Conservation (phyloP, 768 basidiomycete genomes). For the Sporobolomyces pararoseus region DNA sequence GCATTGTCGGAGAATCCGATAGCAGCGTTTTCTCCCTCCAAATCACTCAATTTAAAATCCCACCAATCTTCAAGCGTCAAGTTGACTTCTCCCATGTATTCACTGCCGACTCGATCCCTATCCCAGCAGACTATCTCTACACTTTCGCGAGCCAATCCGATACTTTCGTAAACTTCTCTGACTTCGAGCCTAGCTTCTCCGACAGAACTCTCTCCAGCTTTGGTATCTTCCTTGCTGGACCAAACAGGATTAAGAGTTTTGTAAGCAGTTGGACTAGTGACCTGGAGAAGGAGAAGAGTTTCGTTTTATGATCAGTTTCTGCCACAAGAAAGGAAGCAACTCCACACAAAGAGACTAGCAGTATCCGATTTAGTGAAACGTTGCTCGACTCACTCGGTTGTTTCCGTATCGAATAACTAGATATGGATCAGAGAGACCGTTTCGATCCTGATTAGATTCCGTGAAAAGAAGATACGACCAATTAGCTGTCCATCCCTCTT, state of each 20-base stretch:
- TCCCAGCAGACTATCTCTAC: conserved; percentile 90
- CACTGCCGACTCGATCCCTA: conserved; percentile 78
- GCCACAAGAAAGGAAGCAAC: no score
- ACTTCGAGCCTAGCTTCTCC: conserved; percentile 34
- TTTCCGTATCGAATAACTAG: conserved; percentile 30
- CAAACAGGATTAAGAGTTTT: conserved; percentile 44
- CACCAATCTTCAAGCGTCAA: conserved; percentile 79
- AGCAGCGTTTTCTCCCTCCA: conserved; percentile 52
- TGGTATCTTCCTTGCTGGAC: conserved; percentile 1
- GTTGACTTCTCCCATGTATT: conserved; percentile 85
- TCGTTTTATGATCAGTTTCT: no score
- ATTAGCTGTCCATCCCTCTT: not conserved
- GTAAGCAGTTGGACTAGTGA: conserved; percentile 22
- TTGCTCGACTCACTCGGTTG: conserved; percentile 23
- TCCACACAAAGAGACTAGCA: no score
- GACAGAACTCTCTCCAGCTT: conserved; percentile 1
- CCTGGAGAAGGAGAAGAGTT: not conserved
- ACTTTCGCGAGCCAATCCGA: conserved; percentile 33
- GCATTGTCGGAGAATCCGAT: conserved; percentile 58
- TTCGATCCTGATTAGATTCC: no score
- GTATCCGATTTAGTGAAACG: no score
- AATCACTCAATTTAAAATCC: conserved; percentile 46
- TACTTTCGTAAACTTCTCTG: conserved; percentile 31
- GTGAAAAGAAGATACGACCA: not conserved
- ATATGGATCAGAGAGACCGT: conserved; percentile 45